phyloP scores from a whole-genome alignment of 176 grass and related monocot species.

The Typha latifolia region DNA sequence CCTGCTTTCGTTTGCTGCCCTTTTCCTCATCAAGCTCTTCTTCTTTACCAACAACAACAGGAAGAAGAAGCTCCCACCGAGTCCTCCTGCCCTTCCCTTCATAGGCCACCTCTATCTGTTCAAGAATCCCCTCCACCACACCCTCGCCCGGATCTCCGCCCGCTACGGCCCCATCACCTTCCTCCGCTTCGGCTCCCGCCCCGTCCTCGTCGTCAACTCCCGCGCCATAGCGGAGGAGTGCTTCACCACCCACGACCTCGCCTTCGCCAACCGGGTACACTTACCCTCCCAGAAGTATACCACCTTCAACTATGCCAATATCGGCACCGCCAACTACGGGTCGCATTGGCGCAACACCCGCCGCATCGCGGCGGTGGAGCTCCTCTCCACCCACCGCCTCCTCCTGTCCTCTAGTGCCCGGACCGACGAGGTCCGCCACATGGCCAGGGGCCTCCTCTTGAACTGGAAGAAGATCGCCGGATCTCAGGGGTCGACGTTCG shows the following conservation, averaged over 20 bases:
- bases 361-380: slow-evolving; percentile 35
- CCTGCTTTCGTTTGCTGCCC: not conserved
- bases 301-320: slow-evolving; percentile 20
- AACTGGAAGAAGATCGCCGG: not conserved
- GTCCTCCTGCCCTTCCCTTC: slow-evolving; percentile 39
- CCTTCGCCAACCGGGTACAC: slow-evolving; percentile 43
- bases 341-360: slow-evolving; percentile 39
- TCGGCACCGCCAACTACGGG: slow-evolving; percentile 30
- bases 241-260: slow-evolving; percentile 49
- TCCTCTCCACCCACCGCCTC: slow-evolving; percentile 44
- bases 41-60: not conserved
- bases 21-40: slow-evolving; percentile 30
- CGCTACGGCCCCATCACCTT: slow-evolving; percentile 33
- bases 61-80: slow-evolving; percentile 27
- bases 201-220: slow-evolving; percentile 40
- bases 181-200: slow-evolving; percentile 39
- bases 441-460: slow-evolving; percentile 27
- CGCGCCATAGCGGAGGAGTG: slow-evolving; percentile 21
- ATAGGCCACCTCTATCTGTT: slow-evolving; percentile 63
- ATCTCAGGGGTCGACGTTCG: not conserved
- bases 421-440: slow-evolving; percentile 24
- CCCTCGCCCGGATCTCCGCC: slow-evolving; percentile 24
- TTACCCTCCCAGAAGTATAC: slow-evolving; percentile 19
- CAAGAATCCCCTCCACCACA: slow-evolving; percentile 35
- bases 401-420: slow-evolving; percentile 18